Evolutionary conservation across 768 basidiomycete species (phyloP).

Genomic region (Boletus pseudopeckii): DNA sequence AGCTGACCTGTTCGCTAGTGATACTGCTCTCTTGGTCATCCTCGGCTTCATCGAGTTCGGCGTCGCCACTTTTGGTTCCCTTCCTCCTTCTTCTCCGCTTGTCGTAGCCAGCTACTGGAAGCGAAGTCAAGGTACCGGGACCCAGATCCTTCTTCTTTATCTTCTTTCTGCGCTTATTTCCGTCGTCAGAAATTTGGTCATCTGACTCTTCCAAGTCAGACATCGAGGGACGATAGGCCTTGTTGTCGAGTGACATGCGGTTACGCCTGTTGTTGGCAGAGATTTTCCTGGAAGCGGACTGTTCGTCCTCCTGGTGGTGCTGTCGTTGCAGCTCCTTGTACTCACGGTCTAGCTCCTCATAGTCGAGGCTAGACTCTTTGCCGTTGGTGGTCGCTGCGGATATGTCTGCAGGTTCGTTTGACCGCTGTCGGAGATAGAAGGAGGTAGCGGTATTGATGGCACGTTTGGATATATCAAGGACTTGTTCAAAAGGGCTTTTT

Average conservation of each 20-base stretch:
- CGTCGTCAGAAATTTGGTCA: conserved; percentile 54
- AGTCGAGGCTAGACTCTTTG: conserved; percentile 64
- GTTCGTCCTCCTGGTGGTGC: conserved; percentile 19
- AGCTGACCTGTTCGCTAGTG: conserved; percentile 41
- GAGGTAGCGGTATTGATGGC: conserved; percentile 50
- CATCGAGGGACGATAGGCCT: conserved; percentile 68
- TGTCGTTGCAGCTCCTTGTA: conserved; percentile 40
- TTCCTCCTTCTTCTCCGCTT: conserved; percentile 55
- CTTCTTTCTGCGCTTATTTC: conserved; percentile 47
- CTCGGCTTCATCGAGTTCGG: conserved; percentile 37
- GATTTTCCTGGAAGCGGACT: conserved; percentile 33
- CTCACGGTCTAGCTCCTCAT: conserved; percentile 70
- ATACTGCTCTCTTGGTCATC: conserved; percentile 45
- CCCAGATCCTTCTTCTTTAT: conserved; percentile 49
- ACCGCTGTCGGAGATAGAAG: conserved; percentile 63
- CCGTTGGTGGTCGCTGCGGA: conserved; percentile 38
- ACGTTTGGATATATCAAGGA: conserved; percentile 53
- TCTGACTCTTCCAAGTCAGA: conserved; percentile 68
- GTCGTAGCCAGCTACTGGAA: conserved; percentile 65
- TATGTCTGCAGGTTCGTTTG: conserved; percentile 49
- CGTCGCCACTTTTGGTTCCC: conserved; percentile 42
- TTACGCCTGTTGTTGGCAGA: conserved; percentile 44
- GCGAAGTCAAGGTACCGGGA: conserved; percentile 58
- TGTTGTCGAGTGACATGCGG: conserved; percentile 74
- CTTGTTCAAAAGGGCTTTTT: conserved; percentile 67